These are phyloP conservation scores for Fusarium redolens DNA, from an alignment of 2,329 filamentous ascomycete species.

Conservation along the genomic window DNA sequence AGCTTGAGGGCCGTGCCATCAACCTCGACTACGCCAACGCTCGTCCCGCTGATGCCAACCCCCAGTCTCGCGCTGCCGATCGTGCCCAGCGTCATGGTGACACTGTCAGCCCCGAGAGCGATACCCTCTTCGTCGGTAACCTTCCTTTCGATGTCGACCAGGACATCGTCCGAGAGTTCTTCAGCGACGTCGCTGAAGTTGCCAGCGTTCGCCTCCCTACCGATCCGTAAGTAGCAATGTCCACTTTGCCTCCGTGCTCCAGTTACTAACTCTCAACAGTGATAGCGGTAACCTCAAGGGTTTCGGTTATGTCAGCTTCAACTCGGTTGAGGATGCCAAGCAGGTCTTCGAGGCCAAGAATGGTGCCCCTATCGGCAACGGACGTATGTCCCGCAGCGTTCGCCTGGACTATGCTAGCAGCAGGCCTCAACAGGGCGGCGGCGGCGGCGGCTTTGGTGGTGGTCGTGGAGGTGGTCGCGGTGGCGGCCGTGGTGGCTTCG, in stretches of 20 bases:
- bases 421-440: constrained; percentile 68
- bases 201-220: constrained; percentile 88
- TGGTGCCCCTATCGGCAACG: constrained; percentile 70
- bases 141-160: constrained; percentile 86
- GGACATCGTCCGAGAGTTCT: constrained; percentile 78
- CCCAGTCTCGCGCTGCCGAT: constrained; percentile 68
- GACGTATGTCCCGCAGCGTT: constrained; percentile 78
- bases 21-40: constrained; percentile 83
- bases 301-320: constrained; percentile 91
- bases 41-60: constrained; percentile 66
- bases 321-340: constrained; percentile 84
- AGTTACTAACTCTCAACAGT: constrained; percentile 52
- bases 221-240: constrained; percentile 68
- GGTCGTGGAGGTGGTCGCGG: constrained; percentile 57
- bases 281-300: constrained; percentile 89
- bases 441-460: constrained; percentile 62
- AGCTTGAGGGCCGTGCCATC: constrained; percentile 79
- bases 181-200: constrained; percentile 76
- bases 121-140: constrained; percentile 93
- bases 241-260: neutral
- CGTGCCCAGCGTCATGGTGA: constrained; percentile 81
- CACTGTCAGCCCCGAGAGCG: constrained; percentile 79
- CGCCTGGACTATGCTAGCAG: constrained; percentile 85
- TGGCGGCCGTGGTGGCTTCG: constrained; percentile 60
- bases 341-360: constrained; percentile 76